Base-by-base conservation (phyloP, 257 asterid species). In the Penstemon barbatus region DNA sequence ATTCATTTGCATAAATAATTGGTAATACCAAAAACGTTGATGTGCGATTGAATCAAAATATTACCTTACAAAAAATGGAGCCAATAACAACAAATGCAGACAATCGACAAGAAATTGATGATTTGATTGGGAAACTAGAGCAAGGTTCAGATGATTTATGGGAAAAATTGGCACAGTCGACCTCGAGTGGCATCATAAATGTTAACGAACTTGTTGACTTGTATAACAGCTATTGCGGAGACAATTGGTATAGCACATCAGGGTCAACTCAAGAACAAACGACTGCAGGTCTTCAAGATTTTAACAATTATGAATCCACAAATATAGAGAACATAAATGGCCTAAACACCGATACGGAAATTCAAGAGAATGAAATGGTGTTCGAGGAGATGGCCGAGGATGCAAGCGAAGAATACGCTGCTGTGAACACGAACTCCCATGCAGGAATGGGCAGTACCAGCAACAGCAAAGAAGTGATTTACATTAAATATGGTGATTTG, bases 81-180 rank as follows among this genome's bases (percentile, higher is more conserved):
- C 77, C 82, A 45, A 51, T 57, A 68, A 57, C 59, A 18, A 65
- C 72, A 48, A 73, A 4, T 6, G 40, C 49, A 61, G 69, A 62
- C 13, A 60, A 63, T n/a, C 65, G 62, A 48, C 75, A 81, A 61
- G 43, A 57, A 42, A 58, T 66, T 0, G 76, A 79, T 5, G 70
- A 69, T 12, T 57, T 25, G 15, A 53, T 80, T 9, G 85, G 71
- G 13, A 57, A 61, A 18, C 44, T 85, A 7, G 63, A 48, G 41
- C 81, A 48, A 56, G 85, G 74, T 68, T 83, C 82, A 73, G 51
- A 62, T 7, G 75, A 84, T 46, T 78, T 78, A 62, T 18, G 57
- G 37, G 78, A 74, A 66, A 69, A 46, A 54, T 50, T 65, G 43
- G 13, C 65, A 15, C 40, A 49, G 42, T 63, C 63, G 11, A 57